phyloP scores from a whole-genome alignment of 2,329 filamentous ascomycete genomes.

The Akanthomyces muscarius region DNA sequence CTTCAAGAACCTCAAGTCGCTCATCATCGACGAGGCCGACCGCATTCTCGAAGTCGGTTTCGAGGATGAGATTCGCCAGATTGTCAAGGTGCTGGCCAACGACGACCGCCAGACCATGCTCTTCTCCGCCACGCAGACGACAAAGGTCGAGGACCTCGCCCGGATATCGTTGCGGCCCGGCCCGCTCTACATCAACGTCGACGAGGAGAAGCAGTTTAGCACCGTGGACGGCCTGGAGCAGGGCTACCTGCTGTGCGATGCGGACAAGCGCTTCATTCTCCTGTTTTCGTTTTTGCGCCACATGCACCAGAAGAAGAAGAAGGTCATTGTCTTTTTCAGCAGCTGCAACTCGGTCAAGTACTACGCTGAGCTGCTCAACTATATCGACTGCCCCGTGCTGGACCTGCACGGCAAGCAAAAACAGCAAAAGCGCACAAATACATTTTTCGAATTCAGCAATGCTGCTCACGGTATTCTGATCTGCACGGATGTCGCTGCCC shows the following conservation, averaged over 20 bases:
- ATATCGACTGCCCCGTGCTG: constrained; percentile 88
- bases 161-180: constrained; percentile 88
- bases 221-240: constrained; percentile 94
- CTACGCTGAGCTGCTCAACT: constrained; percentile 91
- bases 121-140: constrained; percentile 98
- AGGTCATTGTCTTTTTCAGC: constrained; percentile 95
- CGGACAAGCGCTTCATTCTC: constrained; percentile 88
- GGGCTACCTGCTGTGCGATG: constrained; percentile 90
- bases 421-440: constrained; percentile 97
- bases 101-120: constrained; percentile 91
- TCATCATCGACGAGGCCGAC: constrained; percentile 96
- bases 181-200: constrained; percentile 95
- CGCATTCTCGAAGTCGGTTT: constrained; percentile 96
- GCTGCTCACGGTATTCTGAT: constrained; percentile 81
- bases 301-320: constrained; percentile 75
- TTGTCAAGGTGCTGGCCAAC: constrained; percentile 87
- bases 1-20: constrained; percentile 87
- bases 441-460: constrained; percentile 89
- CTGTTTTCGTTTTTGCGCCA: constrained; percentile 93
- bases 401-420: constrained; percentile 94
- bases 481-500: constrained; percentile 92
- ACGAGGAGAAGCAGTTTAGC: constrained; percentile 81
- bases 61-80: constrained; percentile 96
- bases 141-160: constrained; percentile 92
- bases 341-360: constrained; percentile 94